Base-by-base conservation (phyloP, 2,329 filamentous ascomycete genomes). In the Dothideomycetidae sp. region DNA sequence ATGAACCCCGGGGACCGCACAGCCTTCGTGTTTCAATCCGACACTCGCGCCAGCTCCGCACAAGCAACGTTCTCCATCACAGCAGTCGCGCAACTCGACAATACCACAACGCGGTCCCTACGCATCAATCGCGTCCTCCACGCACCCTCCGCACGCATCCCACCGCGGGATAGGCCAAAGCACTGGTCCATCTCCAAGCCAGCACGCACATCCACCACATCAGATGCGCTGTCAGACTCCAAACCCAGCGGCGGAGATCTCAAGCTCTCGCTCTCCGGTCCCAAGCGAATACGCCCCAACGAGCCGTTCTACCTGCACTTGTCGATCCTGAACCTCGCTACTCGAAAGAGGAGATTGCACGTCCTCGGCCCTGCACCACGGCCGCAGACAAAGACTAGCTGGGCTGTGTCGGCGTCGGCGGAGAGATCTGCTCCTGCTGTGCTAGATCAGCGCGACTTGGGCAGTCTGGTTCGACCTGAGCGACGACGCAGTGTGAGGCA, bases 161-260 rank as follows among this genome's bases (percentile, higher is more conserved):
- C 36, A 10, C 30, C 36, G 5, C 15, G 29, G 17, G 29, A 31
- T 13, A 29, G 36, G 5, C 12, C 17, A n/a, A 38, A 38, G 18
- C 26, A 38, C 18, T 38, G 36, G 36, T 37, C 35, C 5, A 13
- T 31, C 13, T 29, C 36, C 13, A 32, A 31, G 18, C 28, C 28
- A 10, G 15, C 36, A 11, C 33, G 29, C n/a, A 16, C 29, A n/a
- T 30, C 36, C 5, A 23, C 36, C 12, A 38, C 28, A 17, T n/a
- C n/a, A n/a, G n/a, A n/a, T n/a, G n/a, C n/a, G n/a, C n/a, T n/a
- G n/a, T 28, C 17, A 3, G 28, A 32, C 18, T 16, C 29, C 10
- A 18, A 30, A n/a, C 29, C 36, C 5, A 30, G 31, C 13, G 29
- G 18, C 17, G 21, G 16, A 17, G 36, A 29, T 10, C n/a, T 38